Evolutionary conservation across 257 asterid genomes (phyloP), one percentile per base, ranked within the genome.

Genomic region (Verbena officinalis): DNA sequence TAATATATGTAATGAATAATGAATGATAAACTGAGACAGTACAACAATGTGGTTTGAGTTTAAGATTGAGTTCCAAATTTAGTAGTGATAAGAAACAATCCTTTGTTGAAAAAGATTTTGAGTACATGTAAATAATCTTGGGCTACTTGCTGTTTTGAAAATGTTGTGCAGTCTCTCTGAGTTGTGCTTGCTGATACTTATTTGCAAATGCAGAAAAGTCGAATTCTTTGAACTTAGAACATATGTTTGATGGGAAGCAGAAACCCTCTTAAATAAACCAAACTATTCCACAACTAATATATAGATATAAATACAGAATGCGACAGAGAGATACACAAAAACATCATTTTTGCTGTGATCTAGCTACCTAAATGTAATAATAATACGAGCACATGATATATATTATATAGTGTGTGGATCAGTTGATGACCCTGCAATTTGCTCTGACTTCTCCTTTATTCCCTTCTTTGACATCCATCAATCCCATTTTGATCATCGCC

Each of bases 401-500:
- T n/a, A n/a, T n/a, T n/a, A 14, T 12, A 14, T 1, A 12, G 17
- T 7, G 27, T 55, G 17, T 8, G 4, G 3, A 40, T 77, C 70
- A 86, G 72, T 86, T 77, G 51, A 81, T 64, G 16, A 27, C 24
- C n/a, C 90, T 71, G 48, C 98, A 90, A 17, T 70, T 75, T 19
- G 12, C 57, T 17, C 97, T 80, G 4, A 93, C 84, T 77, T 93
- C 98, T 15, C 96, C 97, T 0, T 77, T 65, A 17, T 69, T 19
- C 1, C 90, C 95, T 68, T 85, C 86, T 67, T 90, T 93, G 9
- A 86, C 90, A 67, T 84, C 90, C 69, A 93, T 74, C 39, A 42
- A 4, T 9, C 99, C 87, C 97, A 93, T 90, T 57, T 87, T 93
- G 10, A 78, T 31, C 91, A 90, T 83, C 2, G 96, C 97, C 70